A percentile compares a stretch with the other conserved stretches of the same genome.
These are phyloP conservation scores for Pseudogymnoascus sp. DNA, from an alignment of 2,329 filamentous ascomycete genomes.

Conservation along the genomic window DNA sequence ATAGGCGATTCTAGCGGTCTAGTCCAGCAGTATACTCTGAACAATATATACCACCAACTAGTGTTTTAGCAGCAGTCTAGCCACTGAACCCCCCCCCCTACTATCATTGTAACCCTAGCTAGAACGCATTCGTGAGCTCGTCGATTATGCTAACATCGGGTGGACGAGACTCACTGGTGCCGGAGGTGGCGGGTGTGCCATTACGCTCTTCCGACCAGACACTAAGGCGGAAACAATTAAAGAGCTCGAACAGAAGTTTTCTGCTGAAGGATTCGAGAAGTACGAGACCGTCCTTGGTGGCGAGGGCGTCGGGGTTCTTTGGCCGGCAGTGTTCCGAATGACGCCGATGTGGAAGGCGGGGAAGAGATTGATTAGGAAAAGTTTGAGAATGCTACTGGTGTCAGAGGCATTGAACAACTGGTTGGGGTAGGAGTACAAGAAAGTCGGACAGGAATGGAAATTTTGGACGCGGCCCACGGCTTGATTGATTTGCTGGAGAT, in stretches of 20 bases:
- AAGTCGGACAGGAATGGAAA: too few relatives aligned
- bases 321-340: constrained; percentile 87
- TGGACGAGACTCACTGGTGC: constrained; percentile 98
- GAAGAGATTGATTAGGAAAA: constrained; percentile 90
- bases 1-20: neutral
- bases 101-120: constrained; percentile 34
- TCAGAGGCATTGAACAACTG: constrained; percentile 76
- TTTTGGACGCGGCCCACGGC: too few relatives aligned
- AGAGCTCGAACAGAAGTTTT: constrained; percentile 57
- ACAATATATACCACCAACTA: neutral
- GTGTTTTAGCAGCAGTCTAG: neutral
- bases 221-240: constrained; percentile 49
- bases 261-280: constrained; percentile 67
- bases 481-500: too few relatives aligned
- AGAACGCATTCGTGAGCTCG: constrained; percentile 82
- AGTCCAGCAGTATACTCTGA: neutral
- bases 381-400: constrained; percentile 76
- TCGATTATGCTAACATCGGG: constrained; percentile 81
- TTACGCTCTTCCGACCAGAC: constrained; percentile 74
- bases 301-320: constrained; percentile 88
- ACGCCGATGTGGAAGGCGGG: constrained; percentile 69
- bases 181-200: constrained; percentile 90
- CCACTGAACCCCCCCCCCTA: neutral
- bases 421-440: constrained; percentile 48
- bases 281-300: constrained; percentile 89